Evolutionary conservation across 257 asterid genomes (phyloP), one percentile per base, ranked within the genome.

Genomic region (Forsythia suspensa): DNA sequence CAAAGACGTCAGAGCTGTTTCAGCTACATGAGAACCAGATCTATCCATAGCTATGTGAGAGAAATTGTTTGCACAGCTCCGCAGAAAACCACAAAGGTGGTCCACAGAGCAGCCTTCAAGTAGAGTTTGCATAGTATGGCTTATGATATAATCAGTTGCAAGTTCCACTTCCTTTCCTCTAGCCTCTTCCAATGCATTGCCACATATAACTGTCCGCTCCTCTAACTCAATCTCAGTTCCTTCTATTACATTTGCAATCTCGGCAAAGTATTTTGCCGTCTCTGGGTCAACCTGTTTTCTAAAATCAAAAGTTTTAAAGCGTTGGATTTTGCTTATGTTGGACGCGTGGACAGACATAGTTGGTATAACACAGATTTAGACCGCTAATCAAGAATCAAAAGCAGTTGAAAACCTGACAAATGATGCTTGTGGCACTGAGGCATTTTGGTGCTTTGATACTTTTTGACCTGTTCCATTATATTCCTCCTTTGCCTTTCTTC

Each of bases 1-100:
- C 87, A 96, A 80, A 76, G 98, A 89, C 88, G 90, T 96, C 72
- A 96, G 81, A 72, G 98, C 95, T 24, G 99, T 87, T 85, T 96
- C 98, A 77, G 91, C 98, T 39, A 96, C 99, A 79, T 96, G 99
- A 70, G 99, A 96, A 83, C 99, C 98, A 15, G 98, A 96, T 81
- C 91, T 89, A 84, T 96, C 98, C 85, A 81, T 86, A 24, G 93
- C 88, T 76, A 96, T 92, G 16, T 86, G 90, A 46, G 86, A 75
- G 83, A 96, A 92, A n/a, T 79, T 77, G 67, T 84, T 72, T 6
- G 92, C 89, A 79, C 91, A 90, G 80, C 86, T 85, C 48, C 73
- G 87, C 29, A 96, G 88, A 79, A 96, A 94, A 82, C 87, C 81
- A 84, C 98, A 94, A 79, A 96, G 92, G 59, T 81, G 87, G 70